Evolutionary conservation across 23 red algal genomes (phyloP).

Genomic region (Gracilaria gracilis): DNA sequence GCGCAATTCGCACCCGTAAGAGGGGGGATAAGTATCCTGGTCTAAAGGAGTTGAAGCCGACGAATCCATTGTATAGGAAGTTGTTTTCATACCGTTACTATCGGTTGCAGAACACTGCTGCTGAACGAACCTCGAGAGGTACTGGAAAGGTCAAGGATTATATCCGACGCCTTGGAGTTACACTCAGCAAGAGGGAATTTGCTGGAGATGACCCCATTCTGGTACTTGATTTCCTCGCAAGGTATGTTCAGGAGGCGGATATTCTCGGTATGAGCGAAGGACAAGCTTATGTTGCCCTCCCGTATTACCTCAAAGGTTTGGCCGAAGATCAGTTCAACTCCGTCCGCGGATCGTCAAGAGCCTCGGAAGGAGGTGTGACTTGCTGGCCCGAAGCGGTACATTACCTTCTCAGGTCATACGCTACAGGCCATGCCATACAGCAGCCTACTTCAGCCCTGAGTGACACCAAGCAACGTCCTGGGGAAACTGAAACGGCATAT

Average conservation of each 20-base stretch:
- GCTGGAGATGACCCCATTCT: conserved; percentile 19
- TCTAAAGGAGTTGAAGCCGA: conserved; percentile 34
- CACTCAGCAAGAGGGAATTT: not conserved
- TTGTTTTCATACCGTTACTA: conserved; percentile 28
- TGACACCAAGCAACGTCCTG: not conserved
- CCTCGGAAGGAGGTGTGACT: conserved; percentile 15
- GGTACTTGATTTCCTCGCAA: conserved; percentile 24
- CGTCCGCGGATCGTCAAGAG: not conserved
- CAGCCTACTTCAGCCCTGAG: not conserved
- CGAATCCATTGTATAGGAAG: conserved; percentile 19
- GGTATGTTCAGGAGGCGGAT: conserved; percentile 15
- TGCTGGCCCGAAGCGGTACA: conserved; percentile 26
- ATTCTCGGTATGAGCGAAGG: conserved; percentile 11
- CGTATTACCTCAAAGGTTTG: conserved; percentile 23
- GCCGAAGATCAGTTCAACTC: conserved; percentile 26
- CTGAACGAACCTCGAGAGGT: not conserved
- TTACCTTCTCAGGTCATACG: conserved; percentile 40
- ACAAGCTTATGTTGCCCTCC: conserved; percentile 22
- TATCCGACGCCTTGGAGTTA: not conserved
- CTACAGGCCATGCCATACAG: not conserved
- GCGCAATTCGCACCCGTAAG: not conserved
- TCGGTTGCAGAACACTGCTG: not conserved
- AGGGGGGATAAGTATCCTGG: not conserved
- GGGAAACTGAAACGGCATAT: conserved; percentile 18
- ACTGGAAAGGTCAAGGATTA: conserved; percentile 13